These are phyloP conservation scores for Hsuehochloa calcarea DNA, from an alignment of 176 grass and related monocot genomes.

Conservation along the genomic window DNA sequence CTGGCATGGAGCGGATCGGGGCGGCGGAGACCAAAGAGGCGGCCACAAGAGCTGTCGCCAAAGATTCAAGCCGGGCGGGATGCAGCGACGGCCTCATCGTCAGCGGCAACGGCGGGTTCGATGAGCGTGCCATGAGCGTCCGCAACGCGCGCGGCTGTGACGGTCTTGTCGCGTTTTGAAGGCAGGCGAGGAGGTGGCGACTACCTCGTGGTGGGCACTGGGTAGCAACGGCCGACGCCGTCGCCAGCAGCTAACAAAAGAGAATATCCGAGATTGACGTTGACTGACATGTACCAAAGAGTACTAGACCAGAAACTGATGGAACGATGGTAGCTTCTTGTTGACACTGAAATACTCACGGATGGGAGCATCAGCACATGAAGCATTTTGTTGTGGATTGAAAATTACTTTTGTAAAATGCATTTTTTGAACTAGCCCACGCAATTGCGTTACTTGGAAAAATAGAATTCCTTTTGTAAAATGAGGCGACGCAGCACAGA, in stretches of 20 bases:
- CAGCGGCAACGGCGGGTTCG: no score
- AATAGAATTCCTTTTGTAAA: neutral
- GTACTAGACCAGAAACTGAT: neutral
- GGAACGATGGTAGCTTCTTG: neutral
- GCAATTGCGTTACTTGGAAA: neutral
- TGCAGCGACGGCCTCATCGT: no score
- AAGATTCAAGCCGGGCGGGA: no score
- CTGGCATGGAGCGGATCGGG: no score
- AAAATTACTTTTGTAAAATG: neutral
- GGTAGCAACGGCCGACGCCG: no score
- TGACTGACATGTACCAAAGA: neutral
- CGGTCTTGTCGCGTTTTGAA: no score
- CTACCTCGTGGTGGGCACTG: no score
- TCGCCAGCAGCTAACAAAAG: neutral
- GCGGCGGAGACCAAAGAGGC: no score
- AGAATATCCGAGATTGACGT: neutral
- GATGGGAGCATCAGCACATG: neutral
- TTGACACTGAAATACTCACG: neutral
- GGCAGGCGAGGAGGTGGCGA: no score
- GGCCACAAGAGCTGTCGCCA: no score
- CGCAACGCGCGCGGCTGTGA: no score
- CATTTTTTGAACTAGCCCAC: neutral
- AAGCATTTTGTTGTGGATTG: neutral
- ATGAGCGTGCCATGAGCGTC: no score
- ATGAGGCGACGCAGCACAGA: neutral